phyloP scores from a whole-genome alignment of 2,329 filamentous ascomycete species.

The Periglandula ipomoeae region DNA sequence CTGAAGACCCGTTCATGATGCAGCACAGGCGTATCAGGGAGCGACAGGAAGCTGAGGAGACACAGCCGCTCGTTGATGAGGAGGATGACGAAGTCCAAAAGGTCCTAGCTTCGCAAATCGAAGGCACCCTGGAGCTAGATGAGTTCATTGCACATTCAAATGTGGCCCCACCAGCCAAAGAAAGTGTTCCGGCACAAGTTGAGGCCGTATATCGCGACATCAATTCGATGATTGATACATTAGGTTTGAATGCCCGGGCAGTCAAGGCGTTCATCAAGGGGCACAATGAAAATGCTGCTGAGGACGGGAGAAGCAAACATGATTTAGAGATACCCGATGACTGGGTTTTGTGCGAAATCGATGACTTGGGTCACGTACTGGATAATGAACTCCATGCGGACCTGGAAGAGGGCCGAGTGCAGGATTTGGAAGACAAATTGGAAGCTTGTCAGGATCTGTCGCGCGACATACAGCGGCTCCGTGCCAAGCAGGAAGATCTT shows the following conservation, averaged over 20 bases:
- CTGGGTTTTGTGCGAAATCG: constrained; percentile 70
- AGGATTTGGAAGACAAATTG: constrained; percentile 59
- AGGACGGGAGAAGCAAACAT: constrained; percentile 47
- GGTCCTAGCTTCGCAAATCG: constrained; percentile 49
- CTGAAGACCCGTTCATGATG: constrained; percentile 38
- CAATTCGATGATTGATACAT: constrained; percentile 88
- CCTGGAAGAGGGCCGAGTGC: constrained; percentile 59
- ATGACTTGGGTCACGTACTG: constrained; percentile 56
- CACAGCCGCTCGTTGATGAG: constrained; percentile 51
- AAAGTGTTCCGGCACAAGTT: constrained; percentile 53
- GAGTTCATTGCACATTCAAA: constrained; percentile 58
- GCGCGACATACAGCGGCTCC: constrained; percentile 62
- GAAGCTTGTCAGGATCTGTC: constrained; percentile 57
- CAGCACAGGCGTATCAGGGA: constrained; percentile 44
- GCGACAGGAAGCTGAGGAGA: constrained; percentile 47
- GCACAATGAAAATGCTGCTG: constrained; percentile 47
- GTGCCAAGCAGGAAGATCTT: constrained; percentile 68
- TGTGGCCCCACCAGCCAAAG: constrained; percentile 40
- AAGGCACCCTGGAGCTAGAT: constrained; percentile 53
- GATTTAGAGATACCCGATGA: constrained; percentile 61
- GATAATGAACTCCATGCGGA: constrained; percentile 53
- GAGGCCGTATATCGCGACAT: constrained; percentile 69
- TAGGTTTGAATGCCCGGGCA: constrained; percentile 72
- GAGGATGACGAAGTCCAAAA: constrained; percentile 61
- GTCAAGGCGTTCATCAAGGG: constrained; percentile 58